Base-by-base conservation (phyloP, 257 asterid genomes). In the Eucommia ulmoides region DNA sequence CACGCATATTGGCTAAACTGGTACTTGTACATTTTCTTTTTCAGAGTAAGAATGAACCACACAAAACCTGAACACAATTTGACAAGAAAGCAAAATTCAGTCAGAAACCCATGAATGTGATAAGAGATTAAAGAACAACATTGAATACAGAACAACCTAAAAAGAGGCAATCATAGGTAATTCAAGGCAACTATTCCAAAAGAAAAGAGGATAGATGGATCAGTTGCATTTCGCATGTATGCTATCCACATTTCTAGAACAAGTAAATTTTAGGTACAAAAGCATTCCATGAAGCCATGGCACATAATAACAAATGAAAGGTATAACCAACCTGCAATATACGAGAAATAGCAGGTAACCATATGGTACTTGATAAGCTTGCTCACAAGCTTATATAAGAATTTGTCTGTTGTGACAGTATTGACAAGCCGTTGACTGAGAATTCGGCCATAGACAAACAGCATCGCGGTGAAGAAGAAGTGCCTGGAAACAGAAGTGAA, bases 281-380 rank as follows among this genome's bases (percentile, higher is more conserved):
- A n/a, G n/a, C n/a, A n/a, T n/a, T n/a, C n/a, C n/a, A n/a, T n/a
- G n/a, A n/a, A n/a, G n/a, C n/a, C n/a, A n/a, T n/a, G n/a, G n/a
- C n/a, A n/a, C n/a, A n/a, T n/a, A 24, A 50, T 14, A 35, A 5
- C 15, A n/a, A 49, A 52, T 8, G 53, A 58, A 26, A 20, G 35
- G 44, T 51, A 45, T 52, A 52, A 70, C 80, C 19, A 46, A 85
- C 92, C 96, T 79, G 85, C 82, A 19, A 78, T 82, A 53, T 85
- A 85, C 71, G 72, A 68, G 79, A 80, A 82, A 71, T 85, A 85
- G 60, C 94, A 85, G 22, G 94, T 85, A 53, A 77, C 96, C 96
- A 82, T 82, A 63, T 82, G 96, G 70, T 85, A 85, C 83, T 85
- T 85, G 74, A 78, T 70, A 56, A 82, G 51, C 68, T 53, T 76